Evolutionary conservation across 352 stramenopile genomes (phyloP).

Genomic region (Phytopythium ostracodes): DNA sequence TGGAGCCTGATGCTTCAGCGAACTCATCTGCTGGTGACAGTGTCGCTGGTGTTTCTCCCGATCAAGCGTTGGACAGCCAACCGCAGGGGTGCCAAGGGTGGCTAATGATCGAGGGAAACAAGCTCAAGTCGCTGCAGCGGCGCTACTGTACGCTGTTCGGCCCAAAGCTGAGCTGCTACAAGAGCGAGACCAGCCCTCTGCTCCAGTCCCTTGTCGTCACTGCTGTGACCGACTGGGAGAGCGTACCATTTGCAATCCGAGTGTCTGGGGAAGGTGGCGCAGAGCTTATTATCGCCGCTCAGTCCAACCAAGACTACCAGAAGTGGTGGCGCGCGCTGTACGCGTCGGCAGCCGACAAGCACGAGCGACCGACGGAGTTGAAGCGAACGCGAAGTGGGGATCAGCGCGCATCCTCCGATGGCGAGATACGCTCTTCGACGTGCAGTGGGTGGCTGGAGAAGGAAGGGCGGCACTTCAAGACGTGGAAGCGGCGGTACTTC

Average conservation of each 20-base stretch:
- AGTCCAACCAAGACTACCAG: constrained; percentile 59
- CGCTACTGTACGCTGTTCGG: constrained; percentile 75
- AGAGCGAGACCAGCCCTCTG: constrained; percentile 54
- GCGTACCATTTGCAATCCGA: constrained; percentile 34
- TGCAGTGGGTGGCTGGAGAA: constrained; percentile 76
- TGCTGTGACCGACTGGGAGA: constrained; percentile 27
- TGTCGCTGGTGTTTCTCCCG: too few species aligned
- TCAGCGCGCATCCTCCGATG: constrained; percentile 11
- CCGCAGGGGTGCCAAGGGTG: constrained; percentile 29
- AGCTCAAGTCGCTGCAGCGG: constrained; percentile 68
- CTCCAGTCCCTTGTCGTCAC: constrained; percentile 42
- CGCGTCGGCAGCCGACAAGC: constrained; percentile 16
- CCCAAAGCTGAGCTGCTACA: constrained; percentile 72
- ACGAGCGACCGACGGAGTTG: neutral
- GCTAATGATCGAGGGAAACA: constrained; percentile 63
- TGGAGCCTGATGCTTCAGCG: constrained; percentile 7
- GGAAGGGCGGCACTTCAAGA: constrained; percentile 72
- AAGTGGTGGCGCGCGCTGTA: constrained; percentile 50
- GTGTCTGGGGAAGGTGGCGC: constrained; percentile 39
- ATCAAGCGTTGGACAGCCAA: neutral
- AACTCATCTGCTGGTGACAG: neutral
- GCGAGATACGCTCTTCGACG: constrained; percentile 14
- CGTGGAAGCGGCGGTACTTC: constrained; percentile 75
- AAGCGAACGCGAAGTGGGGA: constrained; percentile 3
- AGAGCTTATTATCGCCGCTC: constrained; percentile 56